Base-by-base conservation (phyloP, 805 yeast genomes). In the Saturnispora zaruensis region DNA sequence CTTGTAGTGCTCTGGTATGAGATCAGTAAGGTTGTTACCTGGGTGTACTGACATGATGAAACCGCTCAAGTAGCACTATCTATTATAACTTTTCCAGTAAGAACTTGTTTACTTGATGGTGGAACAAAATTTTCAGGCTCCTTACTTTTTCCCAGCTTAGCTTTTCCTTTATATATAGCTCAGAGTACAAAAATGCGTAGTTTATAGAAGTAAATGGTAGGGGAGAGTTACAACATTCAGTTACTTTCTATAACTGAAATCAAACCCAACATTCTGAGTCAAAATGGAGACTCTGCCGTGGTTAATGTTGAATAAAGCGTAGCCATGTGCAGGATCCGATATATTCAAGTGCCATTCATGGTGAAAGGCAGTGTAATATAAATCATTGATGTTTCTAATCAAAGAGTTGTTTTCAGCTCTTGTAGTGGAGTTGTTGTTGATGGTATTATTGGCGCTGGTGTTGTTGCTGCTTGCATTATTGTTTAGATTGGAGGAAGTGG, bases 261-360 rank as follows among this genome's bases (percentile, higher is more conserved):
- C 81, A 59, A 82, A 82, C 3, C 93, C 93, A 43, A 69, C 25
- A 18, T 43, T 43, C 11, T 43, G 25, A 7, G 45, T 47, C 16
- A 7, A 18, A 11, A 41, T 21, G 3, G 21, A 23, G 9, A 47
- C 24, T n/a, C 41, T 30, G 2, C 84, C 79, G 47, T 71, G 67
- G 13, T 60, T 67, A 51, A 70, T 67, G 48, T 67, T 68, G 50
- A 78, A 66, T 44, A 69, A 64, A 48, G 81, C 67, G 45, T 66
- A 63, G 6, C 84, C 88, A 55, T 70, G 66, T 23, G 70, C 64
- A 26, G 72, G 73, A 60, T 84, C 91, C 57, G 88, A 78, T 42
- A 85, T 67, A 57, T 83, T 83, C 63, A 81, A 81, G 63, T 85
- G 87, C 95, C 95, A 85, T 51, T 82, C 72, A 58, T 81, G 81